Base-by-base conservation (phyloP, 164 flowering plant genomes). In the Buxus sempervirens region DNA sequence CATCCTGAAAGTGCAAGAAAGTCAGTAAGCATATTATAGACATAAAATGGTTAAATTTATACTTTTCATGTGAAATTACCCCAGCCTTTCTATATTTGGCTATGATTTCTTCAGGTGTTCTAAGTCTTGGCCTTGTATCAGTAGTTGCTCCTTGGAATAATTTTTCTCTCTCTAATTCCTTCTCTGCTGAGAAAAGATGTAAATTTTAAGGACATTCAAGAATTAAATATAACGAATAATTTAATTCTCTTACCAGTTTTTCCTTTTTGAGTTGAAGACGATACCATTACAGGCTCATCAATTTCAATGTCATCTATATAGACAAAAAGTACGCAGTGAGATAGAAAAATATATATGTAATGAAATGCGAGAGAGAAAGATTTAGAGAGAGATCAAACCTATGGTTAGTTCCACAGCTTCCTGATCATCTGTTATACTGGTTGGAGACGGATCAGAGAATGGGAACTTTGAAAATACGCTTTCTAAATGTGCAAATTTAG, bases 221-320 rank as follows among this genome's bases (percentile, higher is more conserved):
- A 28, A 63, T 45, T 22, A 26, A 32, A 54, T 36, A 25, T 4
- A 62, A 20, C 21, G n/a, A 61, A 28, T 70, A 28, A 24, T 25
- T 21, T 77, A 89, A 87, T 86, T 75, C 55, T 80, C 57, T 68
- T 70, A 36, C 76, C 78, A 20, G 78, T 72, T 60, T 77, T 74
- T 57, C 55, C 67, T 67, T 70, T 72, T 67, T 77, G 64, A 36
- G 90, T 78, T 58, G 89, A 78, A 64, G 84, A 74, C 64, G 87
- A 68, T 54, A 74, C 71, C 48, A 61, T 36, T 9, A 73, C 67
- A 48, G 87, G 83, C 54, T 89, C 98, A 76, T 93, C 97, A 69
- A 93, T 88, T 70, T 85, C 87, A 70, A 93, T 89, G 77, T 93
- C 98, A 85, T 93, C 98, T 93, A 75, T 36, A 26, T 22, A 78